phyloP scores from a whole-genome alignment of 352 stramenopile species.

The Globisporangium camurandrum region DNA sequence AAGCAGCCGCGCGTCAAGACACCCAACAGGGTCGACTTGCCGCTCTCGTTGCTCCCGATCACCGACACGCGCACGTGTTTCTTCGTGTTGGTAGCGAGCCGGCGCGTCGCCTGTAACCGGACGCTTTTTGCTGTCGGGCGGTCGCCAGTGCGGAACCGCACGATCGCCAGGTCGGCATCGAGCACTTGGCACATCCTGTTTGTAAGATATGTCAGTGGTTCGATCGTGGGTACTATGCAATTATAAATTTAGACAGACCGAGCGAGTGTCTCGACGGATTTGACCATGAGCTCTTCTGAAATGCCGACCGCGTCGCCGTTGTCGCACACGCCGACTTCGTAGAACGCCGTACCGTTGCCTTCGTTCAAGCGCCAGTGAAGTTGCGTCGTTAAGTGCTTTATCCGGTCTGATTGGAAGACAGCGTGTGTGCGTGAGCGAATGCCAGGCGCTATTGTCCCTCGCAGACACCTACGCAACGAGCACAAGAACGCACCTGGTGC shows the following conservation, averaged over 20 bases:
- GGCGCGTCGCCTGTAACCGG: constrained; percentile 39
- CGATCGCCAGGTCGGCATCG: constrained; percentile 56
- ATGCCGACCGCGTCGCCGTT: constrained; percentile 74
- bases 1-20: constrained; percentile 80
- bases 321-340: constrained; percentile 85
- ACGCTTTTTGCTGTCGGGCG: constrained; percentile 27
- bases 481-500: constrained; percentile 23
- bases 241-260: constrained; percentile 24
- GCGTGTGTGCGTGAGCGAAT: too few species aligned
- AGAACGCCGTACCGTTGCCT: constrained; percentile 74
- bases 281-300: constrained; percentile 47
- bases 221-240: neutral
- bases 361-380: constrained; percentile 89
- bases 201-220: neutral
- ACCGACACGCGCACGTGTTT: constrained; percentile 76
- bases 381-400: constrained; percentile 86
- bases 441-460: too few species aligned
- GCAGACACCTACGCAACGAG: too few species aligned
- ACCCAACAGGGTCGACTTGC: constrained; percentile 87
- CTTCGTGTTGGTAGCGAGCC: constrained; percentile 40
- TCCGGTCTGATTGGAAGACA: constrained; percentile 47
- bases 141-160: constrained; percentile 39
- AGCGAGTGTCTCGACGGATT: constrained; percentile 59
- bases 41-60: constrained; percentile 80
- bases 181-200: constrained; percentile 71